These are phyloP conservation scores for Rhizoctonia solani DNA, from an alignment of 1,284 basidiomycete genomes.

Conservation along the genomic window DNA sequence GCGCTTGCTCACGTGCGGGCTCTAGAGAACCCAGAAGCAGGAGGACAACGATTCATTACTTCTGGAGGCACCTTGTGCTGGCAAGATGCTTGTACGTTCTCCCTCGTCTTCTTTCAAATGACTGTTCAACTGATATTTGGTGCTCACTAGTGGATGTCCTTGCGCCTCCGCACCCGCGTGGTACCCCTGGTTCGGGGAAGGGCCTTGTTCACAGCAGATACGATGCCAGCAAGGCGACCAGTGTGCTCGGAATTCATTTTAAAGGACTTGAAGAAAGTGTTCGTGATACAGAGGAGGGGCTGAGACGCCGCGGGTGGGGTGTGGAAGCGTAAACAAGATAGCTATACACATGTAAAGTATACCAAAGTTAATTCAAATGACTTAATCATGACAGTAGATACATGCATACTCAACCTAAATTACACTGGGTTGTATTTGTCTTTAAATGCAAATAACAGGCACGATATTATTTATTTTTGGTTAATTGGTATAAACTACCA, in stretches of 20 bases:
- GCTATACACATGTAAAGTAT: not conserved
- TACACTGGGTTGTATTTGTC: too few relatives aligned
- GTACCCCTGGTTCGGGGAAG: conserved; percentile 47
- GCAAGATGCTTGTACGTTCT: conserved; percentile 27
- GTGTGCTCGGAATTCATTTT: conserved; percentile 54
- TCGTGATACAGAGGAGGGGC: conserved; percentile 51
- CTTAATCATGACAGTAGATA: too few relatives aligned
- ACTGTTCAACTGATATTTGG: not conserved
- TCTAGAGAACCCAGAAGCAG: conserved; percentile 42
- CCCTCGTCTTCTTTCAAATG: too few relatives aligned
- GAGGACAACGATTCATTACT: conserved; percentile 37
- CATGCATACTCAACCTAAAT: too few relatives aligned
- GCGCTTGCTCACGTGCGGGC: conserved; percentile 58
- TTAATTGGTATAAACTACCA: too few relatives aligned
- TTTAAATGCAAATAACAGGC: too few relatives aligned
- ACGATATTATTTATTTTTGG: too few relatives aligned
- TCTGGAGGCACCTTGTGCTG: conserved; percentile 31
- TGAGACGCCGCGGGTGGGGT: conserved; percentile 48
- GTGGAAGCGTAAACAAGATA: not conserved
- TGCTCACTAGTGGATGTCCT: conserved; percentile 16
- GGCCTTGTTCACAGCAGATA: conserved; percentile 46
- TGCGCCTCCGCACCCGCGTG: conserved; percentile 37
- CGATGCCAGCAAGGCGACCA: conserved; percentile 49
- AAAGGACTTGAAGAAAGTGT: conserved; percentile 51
- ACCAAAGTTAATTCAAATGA: not conserved